Base-by-base conservation (phyloP, 2,329 filamentous ascomycete genomes). In the Ceratocystis alfenasii region DNA sequence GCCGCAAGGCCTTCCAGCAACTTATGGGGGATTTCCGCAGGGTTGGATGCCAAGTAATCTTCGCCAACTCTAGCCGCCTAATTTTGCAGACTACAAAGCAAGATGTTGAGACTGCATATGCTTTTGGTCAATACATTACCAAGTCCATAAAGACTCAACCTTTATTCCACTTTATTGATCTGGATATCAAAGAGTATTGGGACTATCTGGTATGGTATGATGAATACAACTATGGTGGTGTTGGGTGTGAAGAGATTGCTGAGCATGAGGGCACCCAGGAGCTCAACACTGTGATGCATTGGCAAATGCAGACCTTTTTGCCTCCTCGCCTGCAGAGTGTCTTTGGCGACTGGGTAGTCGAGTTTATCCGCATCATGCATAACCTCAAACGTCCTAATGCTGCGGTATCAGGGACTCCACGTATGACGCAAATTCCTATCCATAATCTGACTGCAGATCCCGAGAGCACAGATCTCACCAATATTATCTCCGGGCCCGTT, bases 161-260 rank as follows among this genome's bases (percentile, higher is more conserved):
- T 0, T 82, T 96, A 0, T 99, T 99, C 77, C 90, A 96, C 75
- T 99, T 99, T 73, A 86, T 99, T 69, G 94, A 99, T 71, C 81
- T 99, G 2, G 90, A 96, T 71, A 94, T 99, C 75, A 96, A 93
- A 70, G 94, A 99, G 74, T 99, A 96, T 75, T 99, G 94, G 94
- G 94, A 99, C 74, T 97, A 96, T 72, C 84, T 99, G 0, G 86
- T 96, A 3, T 99, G 94, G 94, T 97, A 97, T 70, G 94, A 99
- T 71, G 90, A 96, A 75, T 96, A 93, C 80, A 99, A 99, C 78
- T 97, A 97, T 72, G 95, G 94, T 65, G 94, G 94, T 68, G 95
- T 95, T 72, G 94, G 89, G 3, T 96, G 90, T 70, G 84, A 87
- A 62, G 84, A 94, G 71, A 89, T 96, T 2, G 81, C 88, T 6